Evolutionary conservation across 108 stramenopile genomes (phyloP), one percentile per base, ranked within the genome.

Genomic region (Pseudonitzschia multiseries): DNA sequence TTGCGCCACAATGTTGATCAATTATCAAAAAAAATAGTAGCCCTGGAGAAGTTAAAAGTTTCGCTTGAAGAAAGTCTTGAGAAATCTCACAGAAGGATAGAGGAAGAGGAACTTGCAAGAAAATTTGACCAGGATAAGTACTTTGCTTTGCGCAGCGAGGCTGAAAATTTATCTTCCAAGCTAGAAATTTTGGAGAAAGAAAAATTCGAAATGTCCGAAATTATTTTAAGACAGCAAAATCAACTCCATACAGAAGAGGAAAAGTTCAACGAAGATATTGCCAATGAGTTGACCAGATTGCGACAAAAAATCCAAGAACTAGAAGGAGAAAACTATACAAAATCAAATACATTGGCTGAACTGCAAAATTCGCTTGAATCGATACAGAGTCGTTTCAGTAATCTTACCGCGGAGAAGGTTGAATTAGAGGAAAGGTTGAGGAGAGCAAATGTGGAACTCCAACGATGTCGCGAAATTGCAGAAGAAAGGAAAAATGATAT

Each of bases 151-250:
- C 46, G 18, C 17, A 48, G 46, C 14, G 46, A 48, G 18, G 18
- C 18, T 14, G 13, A 48, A 8, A 18, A 18, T 18, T 18, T 48
- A 48, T 48, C 13, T 8, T 18, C 46, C 1, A 56, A 26, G 26
- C 54, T 56, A 26, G 54, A 56, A 62, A 3, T 40, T 40, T 28
- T 62, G 12, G 61, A 62, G 29, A 62, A 40, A 62, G 61, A 62
- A 17, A 62, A 40, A 62, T n/a, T 3, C 18, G 36, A 24, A 8
- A 40, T 62, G 61, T 26, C 61, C 15, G 33, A 62, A 31, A 62
- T 33, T 14, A 62, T 62, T n/a, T 62, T 33, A 21, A 62, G 18
- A 62, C 32, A 62, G 15, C 28, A 62, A 40, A 29, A 56, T 20
- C 54, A 26, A 12, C 54, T 56, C 1, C 21, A 26, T 12, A 22